Evolutionary conservation across 441 rosid species (phyloP).

Genomic region (Erodium moschatum): DNA sequence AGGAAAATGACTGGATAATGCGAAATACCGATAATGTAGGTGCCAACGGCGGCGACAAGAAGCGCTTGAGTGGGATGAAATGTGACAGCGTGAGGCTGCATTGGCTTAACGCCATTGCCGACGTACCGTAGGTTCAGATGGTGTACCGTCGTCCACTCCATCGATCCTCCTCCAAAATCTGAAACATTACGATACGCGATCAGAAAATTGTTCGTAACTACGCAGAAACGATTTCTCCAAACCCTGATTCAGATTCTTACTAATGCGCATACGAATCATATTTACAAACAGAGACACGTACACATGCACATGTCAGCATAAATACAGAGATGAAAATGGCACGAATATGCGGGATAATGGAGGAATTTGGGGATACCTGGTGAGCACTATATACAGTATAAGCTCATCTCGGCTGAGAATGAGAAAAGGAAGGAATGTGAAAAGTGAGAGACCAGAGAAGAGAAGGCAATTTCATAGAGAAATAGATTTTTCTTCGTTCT

Average conservation of each 20-base stretch:
- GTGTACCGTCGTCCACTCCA: constrained; percentile 8
- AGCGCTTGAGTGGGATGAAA: constrained; percentile 85
- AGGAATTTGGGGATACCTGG: background rate
- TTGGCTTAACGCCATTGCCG: constrained; percentile 48
- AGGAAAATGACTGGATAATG: too few species aligned
- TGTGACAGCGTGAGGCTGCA: constrained; percentile 89
- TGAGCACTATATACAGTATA: background rate
- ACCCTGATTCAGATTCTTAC: background rate
- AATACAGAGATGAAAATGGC: background rate
- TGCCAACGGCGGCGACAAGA: constrained; percentile 65
- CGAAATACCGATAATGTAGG: constrained; percentile 55
- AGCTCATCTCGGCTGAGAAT: background rate
- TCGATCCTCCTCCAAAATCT: constrained; percentile 1
- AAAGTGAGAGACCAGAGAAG: background rate
- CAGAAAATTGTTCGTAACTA: background rate
- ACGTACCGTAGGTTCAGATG: constrained; percentile 1
- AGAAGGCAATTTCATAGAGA: background rate
- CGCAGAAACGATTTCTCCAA: background rate
- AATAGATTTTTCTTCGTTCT: too few species aligned
- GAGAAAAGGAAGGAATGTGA: background rate
- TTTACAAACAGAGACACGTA: too few species aligned
- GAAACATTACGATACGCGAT: background rate
- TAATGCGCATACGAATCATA: too few species aligned
- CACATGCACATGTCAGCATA: background rate
- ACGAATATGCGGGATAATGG: background rate